Conservation (phyloP, 371 early-diverging fungal species). For the Parasitella parasitica region DNA sequence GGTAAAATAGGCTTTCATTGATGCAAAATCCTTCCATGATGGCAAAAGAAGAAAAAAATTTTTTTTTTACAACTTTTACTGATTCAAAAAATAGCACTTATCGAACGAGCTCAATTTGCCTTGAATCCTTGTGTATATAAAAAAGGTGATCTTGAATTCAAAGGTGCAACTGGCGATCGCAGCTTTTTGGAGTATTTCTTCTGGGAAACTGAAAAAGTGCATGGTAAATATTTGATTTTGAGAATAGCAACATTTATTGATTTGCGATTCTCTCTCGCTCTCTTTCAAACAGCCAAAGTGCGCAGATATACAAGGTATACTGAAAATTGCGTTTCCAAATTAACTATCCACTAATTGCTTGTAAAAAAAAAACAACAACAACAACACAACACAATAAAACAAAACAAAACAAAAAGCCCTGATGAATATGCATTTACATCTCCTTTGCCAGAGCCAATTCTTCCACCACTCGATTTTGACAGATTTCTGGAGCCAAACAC, state of each 20-base stretch:
- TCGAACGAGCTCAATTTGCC: constrained; percentile 92
- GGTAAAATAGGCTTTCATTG: constrained; percentile 43
- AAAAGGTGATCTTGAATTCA: constrained; percentile 64
- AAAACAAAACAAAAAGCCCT: no score
- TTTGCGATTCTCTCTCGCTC: not conserved
- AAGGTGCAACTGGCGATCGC: constrained; percentile 54
- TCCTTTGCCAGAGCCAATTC: constrained; percentile 81
- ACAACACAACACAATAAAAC: no score
- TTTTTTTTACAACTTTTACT: not conserved
- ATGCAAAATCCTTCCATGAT: not conserved
- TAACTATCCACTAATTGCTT: no score
- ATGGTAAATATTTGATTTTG: constrained; percentile 58
- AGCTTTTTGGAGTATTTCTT: constrained; percentile 90
- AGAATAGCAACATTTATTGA: not conserved
- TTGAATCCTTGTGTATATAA: constrained; percentile 78
- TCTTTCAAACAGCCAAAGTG: constrained; percentile 71
- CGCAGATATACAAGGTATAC: constrained; percentile 71
- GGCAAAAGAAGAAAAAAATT: not conserved
- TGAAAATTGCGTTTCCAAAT: not conserved
- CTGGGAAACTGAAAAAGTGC: constrained; percentile 88
- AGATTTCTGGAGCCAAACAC: constrained; percentile 66
- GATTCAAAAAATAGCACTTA: constrained; percentile 61
- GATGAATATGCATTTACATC: constrained; percentile 95
- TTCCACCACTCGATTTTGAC: constrained; percentile 81
- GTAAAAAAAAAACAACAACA: no score